phyloP scores from a whole-genome alignment of 371 early-diverging fungal species.

The Rhizopus arrhizus region DNA sequence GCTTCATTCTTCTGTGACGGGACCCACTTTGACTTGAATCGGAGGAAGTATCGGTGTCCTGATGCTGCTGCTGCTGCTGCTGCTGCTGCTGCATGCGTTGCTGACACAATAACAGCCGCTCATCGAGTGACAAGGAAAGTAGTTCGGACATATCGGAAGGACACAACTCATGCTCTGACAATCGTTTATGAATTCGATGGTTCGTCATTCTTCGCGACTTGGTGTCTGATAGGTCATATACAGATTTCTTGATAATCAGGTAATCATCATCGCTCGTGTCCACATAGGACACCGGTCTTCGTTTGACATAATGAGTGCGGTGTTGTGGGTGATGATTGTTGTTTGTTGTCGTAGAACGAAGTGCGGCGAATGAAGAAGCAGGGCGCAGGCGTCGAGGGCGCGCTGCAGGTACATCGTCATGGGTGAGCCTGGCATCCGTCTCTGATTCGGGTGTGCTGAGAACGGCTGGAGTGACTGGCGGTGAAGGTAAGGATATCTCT shows the following conservation, averaged over 20 bases:
- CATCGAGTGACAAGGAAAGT: background rate
- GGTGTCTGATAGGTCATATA: background rate
- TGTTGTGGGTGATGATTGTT: background rate
- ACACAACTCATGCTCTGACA: background rate
- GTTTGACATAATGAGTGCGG: conserved; percentile 2
- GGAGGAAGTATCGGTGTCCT: conserved; percentile 16
- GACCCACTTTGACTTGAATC: conserved; percentile 16
- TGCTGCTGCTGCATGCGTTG: background rate
- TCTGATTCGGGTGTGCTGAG: background rate
- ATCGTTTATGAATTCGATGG: background rate
- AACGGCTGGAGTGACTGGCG: background rate
- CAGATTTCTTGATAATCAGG: background rate
- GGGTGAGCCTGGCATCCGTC: background rate
- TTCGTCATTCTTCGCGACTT: background rate
- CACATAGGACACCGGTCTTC: conserved; percentile 23
- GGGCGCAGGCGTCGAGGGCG: conserved; percentile 1
- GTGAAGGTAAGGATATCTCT: background rate
- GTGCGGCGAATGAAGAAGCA: background rate
- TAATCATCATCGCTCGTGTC: background rate
- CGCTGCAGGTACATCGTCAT: background rate
- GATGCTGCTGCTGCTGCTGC: conserved; percentile 8
- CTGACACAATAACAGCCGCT: background rate
- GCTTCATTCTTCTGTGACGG: background rate
- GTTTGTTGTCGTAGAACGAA: background rate
- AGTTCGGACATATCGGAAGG: background rate